These are phyloP conservation scores for Solanum boliviense DNA, from an alignment of 257 asterid species.

Conservation along the genomic window DNA sequence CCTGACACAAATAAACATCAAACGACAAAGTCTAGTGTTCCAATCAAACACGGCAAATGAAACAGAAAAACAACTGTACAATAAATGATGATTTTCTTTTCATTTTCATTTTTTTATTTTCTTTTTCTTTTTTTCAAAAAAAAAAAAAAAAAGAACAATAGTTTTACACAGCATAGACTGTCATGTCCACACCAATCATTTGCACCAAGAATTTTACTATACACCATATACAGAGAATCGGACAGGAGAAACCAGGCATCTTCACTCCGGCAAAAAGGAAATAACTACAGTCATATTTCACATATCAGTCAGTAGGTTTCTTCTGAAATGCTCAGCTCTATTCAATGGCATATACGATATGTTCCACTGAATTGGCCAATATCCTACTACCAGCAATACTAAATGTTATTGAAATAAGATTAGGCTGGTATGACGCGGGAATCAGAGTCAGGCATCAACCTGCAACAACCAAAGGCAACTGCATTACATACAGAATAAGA, in stretches of 20 bases:
- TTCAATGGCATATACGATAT: neutral
- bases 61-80: neutral
- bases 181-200: slow-evolving; percentile 15
- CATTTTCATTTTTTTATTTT: neutral
- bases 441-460: slow-evolving; percentile 8
- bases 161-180: slow-evolving; percentile 2
- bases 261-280: slow-evolving; percentile 7
- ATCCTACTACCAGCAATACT: neutral
- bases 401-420: neutral
- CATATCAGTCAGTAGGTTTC: slow-evolving; percentile 22
- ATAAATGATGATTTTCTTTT: neutral
- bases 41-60: neutral
- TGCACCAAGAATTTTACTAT: slow-evolving; percentile 20
- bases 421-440: neutral
- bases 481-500: neutral
- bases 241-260: slow-evolving; percentile 13
- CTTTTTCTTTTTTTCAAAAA: neutral
- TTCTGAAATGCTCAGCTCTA: neutral
- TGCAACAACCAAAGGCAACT: neutral
- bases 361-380: neutral
- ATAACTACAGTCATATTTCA: slow-evolving; percentile 5
- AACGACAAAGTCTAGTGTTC: neutral
- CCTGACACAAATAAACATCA: neutral
- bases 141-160: neutral
- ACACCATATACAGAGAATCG: slow-evolving; percentile 23